phyloP scores from a whole-genome alignment of 164 flowering plant species.

The Amborella trichopoda region DNA sequence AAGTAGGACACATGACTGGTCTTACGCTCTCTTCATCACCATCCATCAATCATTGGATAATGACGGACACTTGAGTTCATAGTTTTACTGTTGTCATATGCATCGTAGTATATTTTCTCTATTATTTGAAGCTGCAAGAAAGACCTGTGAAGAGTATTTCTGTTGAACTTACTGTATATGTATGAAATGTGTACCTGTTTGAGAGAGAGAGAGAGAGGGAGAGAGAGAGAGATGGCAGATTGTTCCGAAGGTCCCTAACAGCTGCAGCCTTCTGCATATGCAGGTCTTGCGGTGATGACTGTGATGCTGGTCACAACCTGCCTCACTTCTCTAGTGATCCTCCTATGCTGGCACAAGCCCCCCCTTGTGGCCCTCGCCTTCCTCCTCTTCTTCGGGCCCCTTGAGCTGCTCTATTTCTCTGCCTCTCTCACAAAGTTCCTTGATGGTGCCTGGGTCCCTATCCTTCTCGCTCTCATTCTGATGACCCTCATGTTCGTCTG shows the following conservation, averaged over 20 bases:
- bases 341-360: constrained; percentile 86
- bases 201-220: too few species aligned
- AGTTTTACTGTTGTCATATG: constrained; percentile 86
- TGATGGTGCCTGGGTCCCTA: constrained; percentile 99
- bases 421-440: constrained; percentile 78
- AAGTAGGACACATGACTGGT: constrained; percentile 89
- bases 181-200: too few species aligned
- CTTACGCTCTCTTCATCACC: too few species aligned
- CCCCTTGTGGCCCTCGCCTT: constrained; percentile 63
- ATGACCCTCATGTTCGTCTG: constrained; percentile 84
- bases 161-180: too few species aligned
- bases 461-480: constrained; percentile 73
- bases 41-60: constrained; percentile 90
- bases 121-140: too few species aligned
- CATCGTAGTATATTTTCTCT: constrained; percentile 15
- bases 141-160: too few species aligned
- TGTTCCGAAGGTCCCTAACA: too few species aligned
- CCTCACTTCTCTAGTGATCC: constrained; percentile 72
- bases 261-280: too few species aligned
- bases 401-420: constrained; percentile 80
- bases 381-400: constrained; percentile 75
- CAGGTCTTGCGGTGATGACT: constrained; percentile 91
- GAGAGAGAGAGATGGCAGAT: too few species aligned
- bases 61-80: constrained; percentile 90
- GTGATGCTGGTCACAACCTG: constrained; percentile 94